Base-by-base conservation (phyloP, 345 rosid species). In the Bruguiera sexangula region DNA sequence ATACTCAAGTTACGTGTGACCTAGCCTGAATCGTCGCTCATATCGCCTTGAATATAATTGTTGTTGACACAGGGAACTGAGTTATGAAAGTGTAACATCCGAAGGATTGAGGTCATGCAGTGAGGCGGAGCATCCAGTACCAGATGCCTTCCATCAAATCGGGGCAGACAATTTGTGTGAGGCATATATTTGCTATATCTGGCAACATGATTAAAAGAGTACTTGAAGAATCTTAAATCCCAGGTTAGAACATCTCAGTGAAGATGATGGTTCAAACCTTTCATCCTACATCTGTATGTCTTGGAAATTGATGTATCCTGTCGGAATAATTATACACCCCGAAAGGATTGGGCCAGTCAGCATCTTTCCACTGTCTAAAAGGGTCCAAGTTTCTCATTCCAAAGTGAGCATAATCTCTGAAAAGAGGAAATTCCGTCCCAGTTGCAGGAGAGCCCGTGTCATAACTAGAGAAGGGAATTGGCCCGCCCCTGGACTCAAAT, bases 401-500 rank as follows among this genome's bases (percentile, higher is more conserved):
- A 51, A 57, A 54, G 71, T 13, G 62, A 60, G 61, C 55, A 66
- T 22, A 65, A 48, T 68, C 69, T 59, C 78, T 71, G 9, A 66
- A 76, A 66, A 56, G 71, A 29, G 77, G 70, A 29, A 67, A 73
- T 78, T 80, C 76, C 66, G 46, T 74, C 76, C 54, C 62, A 52
- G 66, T 73, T 65, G 82, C 81, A 57, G 76, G 43, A 63, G 75
- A 65, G 71, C 66, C 76, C 73, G 37, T 32, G n/a, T 75, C 66
- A 76, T 73, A 52, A 13, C 69, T 22, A 10, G 67, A 9, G 9
- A 60, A 59, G n/a, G 32, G 50, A 62, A 67, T 65, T 36, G 74
- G 75, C 21, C 72, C 60, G 39, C 52, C 72, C 66, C 70, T 71
- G 37, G 62, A 60, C 57, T 73, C 67, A 52, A 60, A 71, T 71